A percentile compares a stretch with the other conserved stretches of the same genome.
Conservation (phyloP, 192 early-diverging fungal genomes). For the Endogone sp. region DNA sequence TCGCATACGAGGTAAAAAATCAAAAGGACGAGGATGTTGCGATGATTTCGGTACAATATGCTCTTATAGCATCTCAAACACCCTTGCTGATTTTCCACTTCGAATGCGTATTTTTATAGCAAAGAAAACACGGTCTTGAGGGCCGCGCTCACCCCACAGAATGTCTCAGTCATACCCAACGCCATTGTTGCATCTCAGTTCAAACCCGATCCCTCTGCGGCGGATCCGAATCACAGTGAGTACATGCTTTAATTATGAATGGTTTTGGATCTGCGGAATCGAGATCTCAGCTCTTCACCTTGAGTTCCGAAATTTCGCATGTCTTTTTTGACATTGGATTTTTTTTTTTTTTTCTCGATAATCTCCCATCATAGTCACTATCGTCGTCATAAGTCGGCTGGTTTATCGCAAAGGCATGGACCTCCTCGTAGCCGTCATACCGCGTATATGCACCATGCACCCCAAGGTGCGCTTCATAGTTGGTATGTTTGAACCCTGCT, state of each 20-base stretch:
- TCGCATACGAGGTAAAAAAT: constrained; percentile 83
- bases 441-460: constrained; percentile 77
- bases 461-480: constrained; percentile 88
- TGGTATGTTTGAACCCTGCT: constrained; percentile 41
- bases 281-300: neutral
- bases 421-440: constrained; percentile 87
- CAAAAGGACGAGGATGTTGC: neutral
- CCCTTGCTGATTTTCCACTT: neutral
- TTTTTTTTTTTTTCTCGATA: neutral
- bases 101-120: constrained; percentile 36
- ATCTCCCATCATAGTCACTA: constrained; percentile 60
- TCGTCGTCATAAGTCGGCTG: constrained; percentile 89
- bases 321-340: neutral
- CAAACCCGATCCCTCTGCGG: constrained; percentile 69
- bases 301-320: neutral
- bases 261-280: neutral
- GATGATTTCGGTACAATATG: neutral
- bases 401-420: constrained; percentile 97
- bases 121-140: constrained; percentile 98
- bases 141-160: constrained; percentile 82
- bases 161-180: constrained; percentile 96
- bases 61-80: too few relatives aligned
- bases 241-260: neutral
- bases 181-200: constrained; percentile 94
- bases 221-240: constrained; percentile 73